Conservation (phyloP, 768 basidiomycete genomes). For the Xerocomellus amylosporus region DNA sequence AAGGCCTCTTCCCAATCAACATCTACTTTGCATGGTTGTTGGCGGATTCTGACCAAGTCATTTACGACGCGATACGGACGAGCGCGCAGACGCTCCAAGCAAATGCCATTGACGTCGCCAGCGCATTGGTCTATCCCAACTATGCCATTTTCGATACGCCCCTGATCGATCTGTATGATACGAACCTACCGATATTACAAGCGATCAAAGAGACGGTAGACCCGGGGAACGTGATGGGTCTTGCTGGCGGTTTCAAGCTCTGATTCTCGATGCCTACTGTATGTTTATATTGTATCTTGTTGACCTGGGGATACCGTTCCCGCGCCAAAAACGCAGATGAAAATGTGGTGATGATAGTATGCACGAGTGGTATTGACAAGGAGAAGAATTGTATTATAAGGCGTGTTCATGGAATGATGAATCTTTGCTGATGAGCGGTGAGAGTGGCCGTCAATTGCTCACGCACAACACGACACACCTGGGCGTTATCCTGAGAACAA, state of each 20-base stretch:
- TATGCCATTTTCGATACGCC: conserved; percentile 56
- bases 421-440: too few species aligned
- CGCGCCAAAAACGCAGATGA: too few species aligned
- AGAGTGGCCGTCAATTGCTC: not conserved
- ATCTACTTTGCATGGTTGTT: conserved; percentile 34
- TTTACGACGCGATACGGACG: conserved; percentile 37
- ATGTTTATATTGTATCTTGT: not conserved
- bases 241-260: conserved; percentile 62
- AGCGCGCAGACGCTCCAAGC: conserved; percentile 38
- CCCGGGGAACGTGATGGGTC: conserved; percentile 56
- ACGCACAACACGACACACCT: not conserved
- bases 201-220: conserved; percentile 46
- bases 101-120: conserved; percentile 38
- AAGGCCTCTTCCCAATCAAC: conserved; percentile 42
- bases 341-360: too few species aligned
- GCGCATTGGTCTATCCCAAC: conserved; percentile 49
- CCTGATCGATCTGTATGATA: conserved; percentile 45
- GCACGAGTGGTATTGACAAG: too few species aligned
- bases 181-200: conserved; percentile 36
- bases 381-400: too few species aligned
- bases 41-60: not conserved
- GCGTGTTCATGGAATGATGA: too few species aligned
- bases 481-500: too few species aligned
- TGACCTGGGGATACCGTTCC: too few species aligned
- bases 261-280: conserved; percentile 12